Percentiles rank a stretch among this genome's conserved stretches.
These are phyloP conservation scores for Chloromonas sp. DNA, from an alignment of 163 green algal species.

Conservation along the genomic window DNA sequence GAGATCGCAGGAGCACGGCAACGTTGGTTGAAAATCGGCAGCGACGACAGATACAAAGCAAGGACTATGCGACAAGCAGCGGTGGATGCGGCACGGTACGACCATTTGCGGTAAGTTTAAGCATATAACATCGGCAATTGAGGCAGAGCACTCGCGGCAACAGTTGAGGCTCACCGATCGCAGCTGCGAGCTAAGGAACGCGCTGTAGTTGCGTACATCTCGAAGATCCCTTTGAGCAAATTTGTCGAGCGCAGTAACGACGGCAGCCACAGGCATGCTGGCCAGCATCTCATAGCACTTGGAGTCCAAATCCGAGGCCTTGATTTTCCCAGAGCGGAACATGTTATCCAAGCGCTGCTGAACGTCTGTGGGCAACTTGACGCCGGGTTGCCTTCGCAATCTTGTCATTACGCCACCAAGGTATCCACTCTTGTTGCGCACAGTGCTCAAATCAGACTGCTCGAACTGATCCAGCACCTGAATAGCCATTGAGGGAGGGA, in stretches of 20 bases:
- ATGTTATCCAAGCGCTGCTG: constrained; percentile 23
- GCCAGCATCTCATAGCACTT: constrained; percentile 25
- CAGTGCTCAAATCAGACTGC: constrained; percentile 1
- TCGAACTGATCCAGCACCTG: constrained; percentile 1
- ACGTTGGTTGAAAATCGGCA: background rate
- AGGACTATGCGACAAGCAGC: too few relatives aligned
- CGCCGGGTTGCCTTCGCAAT: constrained; percentile 10
- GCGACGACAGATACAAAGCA: background rate
- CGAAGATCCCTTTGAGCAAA: background rate
- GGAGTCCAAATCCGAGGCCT: constrained; percentile 16
- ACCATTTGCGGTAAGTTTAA: background rate
- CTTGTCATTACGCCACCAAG: constrained; percentile 31
- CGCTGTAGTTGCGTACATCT: background rate
- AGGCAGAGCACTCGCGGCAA: background rate
- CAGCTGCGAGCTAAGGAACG: background rate
- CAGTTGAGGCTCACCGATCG: background rate
- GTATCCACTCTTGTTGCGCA: constrained; percentile 40
- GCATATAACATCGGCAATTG: background rate
- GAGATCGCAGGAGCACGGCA: too few relatives aligned
- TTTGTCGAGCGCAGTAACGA: background rate
- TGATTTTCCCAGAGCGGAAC: constrained; percentile 10
- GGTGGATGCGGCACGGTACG: background rate
- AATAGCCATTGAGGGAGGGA: background rate
- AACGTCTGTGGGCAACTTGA: constrained; percentile 7
- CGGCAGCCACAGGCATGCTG: constrained; percentile 12